Evolutionary conservation across 2,329 filamentous ascomycete genomes (phyloP).

Genomic region (Cordyceps fumosorosea): DNA sequence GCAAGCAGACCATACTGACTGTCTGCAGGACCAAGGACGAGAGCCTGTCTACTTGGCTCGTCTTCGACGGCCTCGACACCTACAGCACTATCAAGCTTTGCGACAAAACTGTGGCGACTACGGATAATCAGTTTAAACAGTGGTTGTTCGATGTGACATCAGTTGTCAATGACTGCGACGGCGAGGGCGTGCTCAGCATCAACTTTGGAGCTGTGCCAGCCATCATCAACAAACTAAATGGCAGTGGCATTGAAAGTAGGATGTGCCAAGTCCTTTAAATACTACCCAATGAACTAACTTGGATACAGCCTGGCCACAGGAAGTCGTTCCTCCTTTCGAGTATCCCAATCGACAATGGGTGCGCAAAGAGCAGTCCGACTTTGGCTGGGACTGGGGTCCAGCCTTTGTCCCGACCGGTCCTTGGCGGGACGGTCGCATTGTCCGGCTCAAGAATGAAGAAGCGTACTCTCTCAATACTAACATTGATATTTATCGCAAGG

Average conservation of each 20-base stretch:
- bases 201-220: conserved; percentile 19
- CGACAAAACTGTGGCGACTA: conserved; percentile 44
- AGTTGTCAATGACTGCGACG: conserved; percentile 26
- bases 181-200: conserved; percentile 13
- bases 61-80: conserved; percentile 58
- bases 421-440: conserved; percentile 52
- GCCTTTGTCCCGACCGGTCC: conserved; percentile 54
- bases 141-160: conserved; percentile 52
- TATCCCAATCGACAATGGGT: conserved; percentile 26
- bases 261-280: not conserved
- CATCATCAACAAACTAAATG: conserved; percentile 12
- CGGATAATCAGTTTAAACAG: conserved; percentile 57
- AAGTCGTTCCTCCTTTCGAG: conserved; percentile 3
- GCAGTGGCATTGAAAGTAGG: conserved; percentile 5
- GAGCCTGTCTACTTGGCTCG: conserved; percentile 34
- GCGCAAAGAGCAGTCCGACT: conserved; percentile 55
- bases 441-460: conserved; percentile 40
- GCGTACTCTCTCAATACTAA: conserved; percentile 40
- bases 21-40: conserved; percentile 30
- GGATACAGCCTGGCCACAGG: not conserved
- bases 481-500: conserved; percentile 51
- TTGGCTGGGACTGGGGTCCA: conserved; percentile 60
- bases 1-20: not conserved
- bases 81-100: conserved; percentile 52
- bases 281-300: not conserved